Evolutionary conservation across 371 early-diverging fungal genomes (phyloP).

Genomic region (Coemansia sp.): DNA sequence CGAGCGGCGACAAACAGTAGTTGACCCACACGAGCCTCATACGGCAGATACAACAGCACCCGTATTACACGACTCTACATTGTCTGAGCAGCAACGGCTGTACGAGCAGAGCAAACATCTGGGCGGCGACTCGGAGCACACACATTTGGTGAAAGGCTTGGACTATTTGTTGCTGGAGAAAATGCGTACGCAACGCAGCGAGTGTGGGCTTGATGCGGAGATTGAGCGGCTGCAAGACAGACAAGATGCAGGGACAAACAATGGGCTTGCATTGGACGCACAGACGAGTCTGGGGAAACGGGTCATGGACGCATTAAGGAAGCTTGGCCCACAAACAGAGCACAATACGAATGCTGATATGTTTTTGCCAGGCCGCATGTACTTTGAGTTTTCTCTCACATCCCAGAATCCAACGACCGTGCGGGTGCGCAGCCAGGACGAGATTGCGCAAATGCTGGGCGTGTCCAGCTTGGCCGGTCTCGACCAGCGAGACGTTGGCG

Average conservation of each 20-base stretch:
- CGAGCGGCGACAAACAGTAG: conserved; percentile 71
- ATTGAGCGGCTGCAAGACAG: conserved; percentile 12
- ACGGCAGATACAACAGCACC: conserved; percentile 18
- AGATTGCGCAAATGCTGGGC: conserved; percentile 47
- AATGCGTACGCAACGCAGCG: conserved; percentile 52
- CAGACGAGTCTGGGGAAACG: conserved; percentile 12
- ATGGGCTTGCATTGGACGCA: background rate
- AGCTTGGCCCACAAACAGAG: conserved; percentile 22
- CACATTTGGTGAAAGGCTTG: conserved; percentile 90
- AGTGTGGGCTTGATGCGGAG: conserved; percentile 45
- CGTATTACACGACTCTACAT: background rate
- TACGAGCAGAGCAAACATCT: conserved; percentile 85
- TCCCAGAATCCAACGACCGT: conserved; percentile 69
- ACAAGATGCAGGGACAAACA: background rate
- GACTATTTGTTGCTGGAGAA: conserved; percentile 77
- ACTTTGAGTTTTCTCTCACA: conserved; percentile 64
- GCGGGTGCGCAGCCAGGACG: conserved; percentile 72
- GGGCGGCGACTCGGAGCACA: conserved; percentile 83
- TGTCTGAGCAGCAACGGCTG: background rate
- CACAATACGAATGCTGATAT: conserved; percentile 62
- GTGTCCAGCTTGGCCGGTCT: background rate
- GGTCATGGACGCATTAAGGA: background rate
- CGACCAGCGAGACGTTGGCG: conserved; percentile 47
- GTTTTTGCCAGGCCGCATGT: conserved; percentile 78
- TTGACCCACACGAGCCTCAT: conserved; percentile 57